Evolutionary conservation across 352 stramenopile species (phyloP), one percentile per base, ranked within the genome.

Genomic region (Pythium folliculosum): DNA sequence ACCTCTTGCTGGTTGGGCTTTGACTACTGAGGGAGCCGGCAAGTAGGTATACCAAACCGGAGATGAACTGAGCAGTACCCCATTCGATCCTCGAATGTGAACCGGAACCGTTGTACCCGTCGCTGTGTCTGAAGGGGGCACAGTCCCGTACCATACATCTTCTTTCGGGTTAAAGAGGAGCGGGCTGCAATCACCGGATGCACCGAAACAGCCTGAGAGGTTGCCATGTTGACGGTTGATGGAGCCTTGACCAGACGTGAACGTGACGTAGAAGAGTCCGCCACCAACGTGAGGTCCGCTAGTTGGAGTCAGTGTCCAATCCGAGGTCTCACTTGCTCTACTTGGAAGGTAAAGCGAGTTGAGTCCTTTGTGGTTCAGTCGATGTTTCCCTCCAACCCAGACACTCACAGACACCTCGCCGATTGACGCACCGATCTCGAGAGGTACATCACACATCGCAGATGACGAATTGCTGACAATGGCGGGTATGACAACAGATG

Each of bases 381-480:
- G 51, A 7, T 35, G 59, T 8, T 22, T 67, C 44, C 58, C 65
- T 19, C 14, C 22, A 8, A 57, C 47, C 57, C 58, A 67, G 13
- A 71, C 14, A 38, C 58, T 71, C 19, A 71, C 5, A 35, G 23
- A 58, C 4, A 50, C 17, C 17, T 47, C 35, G 30, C n/a, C n/a
- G 3, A 10, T 9, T 17, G 19, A 25, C 17, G 14, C 22, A 21
- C 8, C 9, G 1, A 5, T 5, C 35, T 25, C 5, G 7, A 37
- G 27, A 0, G 73, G 69, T 25, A 63, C 16, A 22, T 50, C 50
- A 63, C 82, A 91, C 19, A 45, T 57, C 16, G 80, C 60, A 13
- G 74, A 40, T 2, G 71, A 81, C 1, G 76, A 49, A 45, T 91
- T 91, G 7, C 73, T 16, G 56, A 80, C 40, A 7, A 67, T 9